Evolutionary conservation across 2,329 filamentous ascomycete genomes (phyloP).

Genomic region (Penicillium freii): DNA sequence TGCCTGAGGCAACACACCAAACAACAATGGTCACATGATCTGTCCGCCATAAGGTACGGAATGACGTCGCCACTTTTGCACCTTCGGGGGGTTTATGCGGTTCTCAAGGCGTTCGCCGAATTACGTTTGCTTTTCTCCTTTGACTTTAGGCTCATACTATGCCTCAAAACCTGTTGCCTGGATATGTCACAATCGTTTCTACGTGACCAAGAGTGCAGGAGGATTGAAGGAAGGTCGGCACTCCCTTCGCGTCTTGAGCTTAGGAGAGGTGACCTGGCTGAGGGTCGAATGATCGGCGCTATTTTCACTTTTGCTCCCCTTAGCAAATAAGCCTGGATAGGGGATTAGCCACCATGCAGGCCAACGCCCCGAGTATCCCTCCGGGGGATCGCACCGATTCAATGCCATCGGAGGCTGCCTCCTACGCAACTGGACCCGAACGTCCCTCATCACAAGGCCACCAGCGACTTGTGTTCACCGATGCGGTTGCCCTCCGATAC

Average conservation of each 20-base stretch:
- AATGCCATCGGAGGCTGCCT: slow-evolving; percentile 12
- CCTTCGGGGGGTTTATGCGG: slow-evolving; percentile 3
- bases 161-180: slow-evolving; percentile 10
- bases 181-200: slow-evolving; percentile 30
- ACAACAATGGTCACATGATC: background rate
- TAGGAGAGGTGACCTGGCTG: slow-evolving; percentile 15
- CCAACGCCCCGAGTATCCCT: slow-evolving; percentile 23
- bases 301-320: background rate
- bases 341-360: slow-evolving; percentile 21
- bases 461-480: slow-evolving; percentile 63
- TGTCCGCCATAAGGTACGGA: slow-evolving; percentile 11
- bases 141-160: slow-evolving; percentile 8
- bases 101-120: background rate
- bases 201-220: slow-evolving; percentile 23
- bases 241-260: slow-evolving; percentile 23
- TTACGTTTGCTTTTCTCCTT: background rate
- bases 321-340: background rate
- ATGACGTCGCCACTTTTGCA: slow-evolving; percentile 26
- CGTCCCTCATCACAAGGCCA: slow-evolving; percentile 37
- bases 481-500: slow-evolving; percentile 67
- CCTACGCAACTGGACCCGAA: slow-evolving; percentile 17
- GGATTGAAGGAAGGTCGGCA: slow-evolving; percentile 29
- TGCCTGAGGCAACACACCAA: background rate
- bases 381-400: slow-evolving; percentile 29
- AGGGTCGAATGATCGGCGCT: slow-evolving; percentile 10